Conservation (phyloP, 2,329 filamentous ascomycete genomes). For the Macrophomina phaseolina region DNA sequence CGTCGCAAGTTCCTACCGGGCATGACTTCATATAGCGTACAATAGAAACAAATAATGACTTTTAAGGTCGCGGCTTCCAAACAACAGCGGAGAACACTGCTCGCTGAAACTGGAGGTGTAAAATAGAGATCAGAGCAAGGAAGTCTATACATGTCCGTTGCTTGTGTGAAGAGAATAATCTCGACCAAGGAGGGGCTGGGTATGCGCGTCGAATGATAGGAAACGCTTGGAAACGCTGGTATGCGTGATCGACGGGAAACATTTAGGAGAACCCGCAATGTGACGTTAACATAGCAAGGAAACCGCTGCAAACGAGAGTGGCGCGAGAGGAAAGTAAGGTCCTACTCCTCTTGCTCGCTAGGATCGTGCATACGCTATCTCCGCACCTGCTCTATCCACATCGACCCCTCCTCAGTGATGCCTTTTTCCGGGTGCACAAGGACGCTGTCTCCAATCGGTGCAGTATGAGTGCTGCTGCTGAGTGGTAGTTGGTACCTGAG, state of each 20-base stretch:
- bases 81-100: background rate
- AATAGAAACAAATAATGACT: background rate
- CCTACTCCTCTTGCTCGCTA: constrained; percentile 13
- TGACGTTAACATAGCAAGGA: background rate
- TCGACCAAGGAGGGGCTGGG: constrained; percentile 23
- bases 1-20: background rate
- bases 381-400: constrained; percentile 25
- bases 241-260: background rate
- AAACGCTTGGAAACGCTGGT: constrained; percentile 2
- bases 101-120: background rate
- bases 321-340: background rate
- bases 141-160: constrained; percentile 13
- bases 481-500: constrained; percentile 78
- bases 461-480: constrained; percentile 60
- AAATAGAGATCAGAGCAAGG: constrained; percentile 2
- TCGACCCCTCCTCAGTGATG: constrained; percentile 18
- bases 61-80: background rate
- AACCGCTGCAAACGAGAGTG: background rate
- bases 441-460: constrained; percentile 52
- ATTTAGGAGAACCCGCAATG: background rate
- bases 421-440: constrained; percentile 28
- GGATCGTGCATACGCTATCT: background rate
- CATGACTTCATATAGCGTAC: constrained; percentile 24
- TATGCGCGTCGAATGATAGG: constrained; percentile 21
- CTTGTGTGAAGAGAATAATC: constrained; percentile 2